A percentile compares a stretch with the other conserved stretches of the same genome.
Evolutionary conservation across 1,139 yeast genomes (phyloP).

Genomic region (Debaryomyces coudertii): DNA sequence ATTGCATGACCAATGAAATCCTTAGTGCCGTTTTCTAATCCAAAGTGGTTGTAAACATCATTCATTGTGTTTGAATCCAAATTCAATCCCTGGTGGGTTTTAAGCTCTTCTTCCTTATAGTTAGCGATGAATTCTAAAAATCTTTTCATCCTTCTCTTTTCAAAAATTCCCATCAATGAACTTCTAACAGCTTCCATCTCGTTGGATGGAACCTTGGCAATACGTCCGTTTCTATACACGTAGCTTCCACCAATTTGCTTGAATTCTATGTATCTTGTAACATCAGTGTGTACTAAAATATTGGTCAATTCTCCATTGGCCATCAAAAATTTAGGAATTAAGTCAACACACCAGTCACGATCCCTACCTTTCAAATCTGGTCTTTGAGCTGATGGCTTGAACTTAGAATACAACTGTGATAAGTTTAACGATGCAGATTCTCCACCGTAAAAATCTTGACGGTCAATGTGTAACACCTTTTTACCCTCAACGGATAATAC

Average conservation of each 20-base stretch:
- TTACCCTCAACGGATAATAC: conserved; percentile 86
- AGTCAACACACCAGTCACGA: conserved; percentile 97
- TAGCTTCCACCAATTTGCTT: conserved; percentile 94
- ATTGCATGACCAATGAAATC: conserved; percentile 98
- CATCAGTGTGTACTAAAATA: conserved; percentile 92
- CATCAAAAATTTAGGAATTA: conserved; percentile 96
- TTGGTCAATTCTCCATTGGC: conserved; percentile 97
- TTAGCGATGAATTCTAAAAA: conserved; percentile 86
- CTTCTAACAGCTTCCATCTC: conserved; percentile 91
- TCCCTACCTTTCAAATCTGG: conserved; percentile 86
- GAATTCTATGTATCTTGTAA: conserved; percentile 92
- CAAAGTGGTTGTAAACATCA: conserved; percentile 85
- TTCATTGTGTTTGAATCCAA: conserved; percentile 91
- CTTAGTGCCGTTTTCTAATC: conserved; percentile 89
- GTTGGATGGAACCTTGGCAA: conserved; percentile 93
- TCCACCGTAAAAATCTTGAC: conserved; percentile 95
- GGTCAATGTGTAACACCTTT: conserved; percentile 93
- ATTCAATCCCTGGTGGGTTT: conserved; percentile 86
- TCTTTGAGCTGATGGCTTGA: conserved; percentile 67
- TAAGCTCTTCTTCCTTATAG: conserved; percentile 74
- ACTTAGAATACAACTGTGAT: conserved; percentile 65
- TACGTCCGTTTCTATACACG: conserved; percentile 87
- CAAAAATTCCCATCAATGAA: conserved; percentile 93
- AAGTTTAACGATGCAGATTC: conserved; percentile 70
- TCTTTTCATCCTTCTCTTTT: conserved; percentile 91